A percentile compares a stretch with the other conserved stretches of the same genome.
Conservation (phyloP, 345 rosid species). For the Dimocarpus longan region DNA sequence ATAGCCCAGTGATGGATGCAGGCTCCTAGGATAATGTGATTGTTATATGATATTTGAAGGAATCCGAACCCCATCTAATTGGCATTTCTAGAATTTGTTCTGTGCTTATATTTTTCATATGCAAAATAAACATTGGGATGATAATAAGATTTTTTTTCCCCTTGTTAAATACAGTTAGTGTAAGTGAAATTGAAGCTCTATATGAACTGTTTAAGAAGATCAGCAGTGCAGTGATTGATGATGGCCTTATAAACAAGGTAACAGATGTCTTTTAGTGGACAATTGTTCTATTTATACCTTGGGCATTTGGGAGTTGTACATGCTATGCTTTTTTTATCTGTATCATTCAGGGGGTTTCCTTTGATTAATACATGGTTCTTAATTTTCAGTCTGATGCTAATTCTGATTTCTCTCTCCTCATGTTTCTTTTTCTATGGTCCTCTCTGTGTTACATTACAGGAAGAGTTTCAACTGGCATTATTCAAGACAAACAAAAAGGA, state of each 20-base stretch:
- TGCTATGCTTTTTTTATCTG: background rate
- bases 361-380: background rate
- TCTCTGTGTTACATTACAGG: slow-evolving; percentile 42
- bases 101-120: background rate
- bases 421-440: background rate
- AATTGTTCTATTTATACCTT: background rate
- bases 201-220: slow-evolving; percentile 95
- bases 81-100: slow-evolving; percentile 4
- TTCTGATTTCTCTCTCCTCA: background rate
- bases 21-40: background rate
- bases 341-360: background rate
- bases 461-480: slow-evolving; percentile 95
- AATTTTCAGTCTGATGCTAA: background rate
- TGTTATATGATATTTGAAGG: slow-evolving; percentile 8
- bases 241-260: slow-evolving; percentile 93
- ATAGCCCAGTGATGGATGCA: background rate
- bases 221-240: slow-evolving; percentile 93
- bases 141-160: slow-evolving; percentile 17
- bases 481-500: slow-evolving; percentile 98
- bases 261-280: background rate
- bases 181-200: slow-evolving; percentile 91
- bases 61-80: background rate
- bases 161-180: slow-evolving; percentile 63
- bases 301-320: slow-evolving; percentile 2
- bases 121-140: slow-evolving; percentile 11